These are phyloP conservation scores for Coccomyxa sp. DNA, from an alignment of 139 green algal genomes.

Conservation along the genomic window DNA sequence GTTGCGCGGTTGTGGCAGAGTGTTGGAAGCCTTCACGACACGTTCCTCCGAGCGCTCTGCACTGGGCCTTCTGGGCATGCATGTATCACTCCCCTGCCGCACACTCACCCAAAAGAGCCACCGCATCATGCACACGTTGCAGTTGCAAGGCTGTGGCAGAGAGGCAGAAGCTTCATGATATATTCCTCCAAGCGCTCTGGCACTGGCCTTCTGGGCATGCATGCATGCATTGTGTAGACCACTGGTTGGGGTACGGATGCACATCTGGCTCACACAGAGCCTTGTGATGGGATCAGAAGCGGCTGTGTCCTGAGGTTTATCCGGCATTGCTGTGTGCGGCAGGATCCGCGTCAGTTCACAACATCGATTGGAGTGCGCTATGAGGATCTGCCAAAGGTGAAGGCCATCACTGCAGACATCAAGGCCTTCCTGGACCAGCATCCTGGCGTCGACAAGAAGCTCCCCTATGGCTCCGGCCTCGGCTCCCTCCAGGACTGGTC, in stretches of 20 bases:
- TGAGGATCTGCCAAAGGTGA: slow-evolving; percentile 13
- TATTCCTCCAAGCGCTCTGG: background rate
- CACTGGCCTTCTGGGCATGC: too few species aligned
- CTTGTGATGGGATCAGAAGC: too few species aligned
- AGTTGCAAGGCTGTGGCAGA: background rate
- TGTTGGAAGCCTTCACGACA: background rate
- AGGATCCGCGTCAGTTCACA: slow-evolving; percentile 7
- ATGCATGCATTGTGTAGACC: too few species aligned
- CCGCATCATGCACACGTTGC: too few species aligned
- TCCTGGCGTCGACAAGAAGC: slow-evolving; percentile 15
- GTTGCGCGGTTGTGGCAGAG: background rate
- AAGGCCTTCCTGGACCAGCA: slow-evolving; percentile 9
- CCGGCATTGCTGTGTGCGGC: background rate
- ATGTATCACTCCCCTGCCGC: background rate
- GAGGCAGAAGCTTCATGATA: background rate
- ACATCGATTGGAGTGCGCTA: slow-evolving; percentile 1
- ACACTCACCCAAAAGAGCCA: background rate
- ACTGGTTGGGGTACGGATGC: too few species aligned
- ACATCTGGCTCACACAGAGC: too few species aligned
- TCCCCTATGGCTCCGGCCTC: slow-evolving; percentile 8
- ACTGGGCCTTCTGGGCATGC: too few species aligned
- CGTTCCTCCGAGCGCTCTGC: background rate
- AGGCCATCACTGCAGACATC: slow-evolving; percentile 14
- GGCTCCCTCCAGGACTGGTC: slow-evolving; percentile 3
- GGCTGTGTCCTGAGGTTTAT: too few species aligned